These are phyloP conservation scores for Aspergillus candidus DNA, from an alignment of 2,329 filamentous ascomycete genomes.

Conservation along the genomic window DNA sequence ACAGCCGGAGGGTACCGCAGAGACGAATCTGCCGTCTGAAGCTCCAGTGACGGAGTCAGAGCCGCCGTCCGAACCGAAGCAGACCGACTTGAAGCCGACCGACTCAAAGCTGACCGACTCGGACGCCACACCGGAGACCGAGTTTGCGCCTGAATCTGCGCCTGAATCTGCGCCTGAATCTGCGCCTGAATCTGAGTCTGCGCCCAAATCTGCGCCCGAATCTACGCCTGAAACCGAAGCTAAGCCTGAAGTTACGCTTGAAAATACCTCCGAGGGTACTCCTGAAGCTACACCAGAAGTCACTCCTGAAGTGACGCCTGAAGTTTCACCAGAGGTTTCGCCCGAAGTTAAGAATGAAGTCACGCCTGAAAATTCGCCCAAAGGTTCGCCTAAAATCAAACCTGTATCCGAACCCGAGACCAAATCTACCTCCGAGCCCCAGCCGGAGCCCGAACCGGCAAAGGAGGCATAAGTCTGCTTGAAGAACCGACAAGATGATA, in stretches of 20 bases:
- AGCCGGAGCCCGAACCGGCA: conserved; percentile 1
- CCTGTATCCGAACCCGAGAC: too few relatives aligned
- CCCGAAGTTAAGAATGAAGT: too few relatives aligned
- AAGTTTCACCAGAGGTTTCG: too few relatives aligned
- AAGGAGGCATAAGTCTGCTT: conserved; percentile 8
- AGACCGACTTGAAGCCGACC: neutral
- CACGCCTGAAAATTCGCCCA: too few relatives aligned
- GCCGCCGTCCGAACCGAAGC: conserved; percentile 11
- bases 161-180: neutral
- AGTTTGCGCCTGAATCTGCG: neutral
- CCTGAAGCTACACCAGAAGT: too few relatives aligned
- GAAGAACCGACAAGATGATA: too few relatives aligned
- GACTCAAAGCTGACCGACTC: conserved; percentile 6
- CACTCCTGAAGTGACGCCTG: too few relatives aligned
- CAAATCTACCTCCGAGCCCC: too few relatives aligned
- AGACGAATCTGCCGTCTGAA: neutral
- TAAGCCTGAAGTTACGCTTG: too few relatives aligned
- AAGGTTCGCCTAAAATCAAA: too few relatives aligned
- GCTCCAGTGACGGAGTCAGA: conserved; percentile 3
- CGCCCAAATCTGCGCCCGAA: neutral
- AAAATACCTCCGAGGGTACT: too few relatives aligned
- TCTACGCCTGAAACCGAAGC: too few relatives aligned
- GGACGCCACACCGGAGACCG: conserved; percentile 2
- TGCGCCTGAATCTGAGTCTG: neutral
- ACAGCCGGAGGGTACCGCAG: neutral